Base-by-base conservation (phyloP, 2,329 filamentous ascomycete genomes). In the Arthroderma sp. region DNA sequence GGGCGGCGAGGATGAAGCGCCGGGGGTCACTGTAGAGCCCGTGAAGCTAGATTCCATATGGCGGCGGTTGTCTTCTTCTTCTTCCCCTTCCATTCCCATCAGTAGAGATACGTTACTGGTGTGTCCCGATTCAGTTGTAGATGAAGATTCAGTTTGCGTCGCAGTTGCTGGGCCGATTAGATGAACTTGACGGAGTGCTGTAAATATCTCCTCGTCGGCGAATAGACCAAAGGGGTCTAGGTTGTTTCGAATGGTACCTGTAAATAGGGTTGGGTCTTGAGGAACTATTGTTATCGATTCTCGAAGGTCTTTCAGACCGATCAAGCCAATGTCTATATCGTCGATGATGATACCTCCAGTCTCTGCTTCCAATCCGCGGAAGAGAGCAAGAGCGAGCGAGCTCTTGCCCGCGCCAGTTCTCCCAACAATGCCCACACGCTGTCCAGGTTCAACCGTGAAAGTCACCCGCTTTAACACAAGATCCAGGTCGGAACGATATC, bases 231-330 rank as follows among this genome's bases (percentile, higher is more conserved):
- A 98, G 0, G 91, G 91, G 61, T 98, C 91, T 22, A 98, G 74
- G 59, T 98, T 98, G 61, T 73, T 87, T 50, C 89, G 78, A 50
- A 96, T 83, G 0, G 88, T 95, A 52, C 89, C 89, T 9, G 81
- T 88, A 65, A 96, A 96, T 1, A 96, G 72, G 0, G 89, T 96
- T 0, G 44, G 91, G 59, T 98, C 91, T 68, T 98, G 91, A 29
- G 91, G 91, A 46, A 98, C 91, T 64, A 98, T 96, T 0, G 93
- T 95, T 55, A 98, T 93, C 39, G 85, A 82, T 65, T 94, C 83
- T 45, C 91, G 83, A 55, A 98, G 71, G 64, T 96, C 89, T 51
- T 85, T 83, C n/a, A 98, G 75, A 5, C 91, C 91, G 51, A 98
- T 95, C 50, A 74, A 70, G 42, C 85, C 81, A 57, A 96, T 86